Evolutionary conservation across 1,139 yeast genomes (phyloP).

Genomic region (Citeromyces hawaiiensis): DNA sequence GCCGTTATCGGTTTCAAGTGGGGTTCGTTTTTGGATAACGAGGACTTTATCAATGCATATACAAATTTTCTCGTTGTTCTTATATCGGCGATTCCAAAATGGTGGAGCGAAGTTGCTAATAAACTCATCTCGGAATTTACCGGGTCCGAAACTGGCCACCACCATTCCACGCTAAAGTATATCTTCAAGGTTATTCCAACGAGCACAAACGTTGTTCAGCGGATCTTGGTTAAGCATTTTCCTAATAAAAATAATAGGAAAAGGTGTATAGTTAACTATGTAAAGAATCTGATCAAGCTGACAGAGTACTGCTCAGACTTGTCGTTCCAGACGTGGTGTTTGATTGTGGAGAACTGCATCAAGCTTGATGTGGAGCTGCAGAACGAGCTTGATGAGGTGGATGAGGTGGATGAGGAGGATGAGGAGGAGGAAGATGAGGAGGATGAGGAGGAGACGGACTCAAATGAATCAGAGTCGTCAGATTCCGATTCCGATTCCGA

Average conservation of each 20-base stretch:
- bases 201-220: conserved; percentile 52
- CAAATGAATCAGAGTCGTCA: conserved; percentile 20
- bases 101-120: conserved; percentile 73
- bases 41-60: conserved; percentile 29
- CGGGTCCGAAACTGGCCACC: conserved; percentile 26
- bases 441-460: conserved; percentile 33
- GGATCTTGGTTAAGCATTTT: conserved; percentile 39
- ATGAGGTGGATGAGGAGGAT: conserved; percentile 58
- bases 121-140: conserved; percentile 50
- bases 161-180: conserved; percentile 55
- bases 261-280: conserved; percentile 44
- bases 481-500: conserved; percentile 16
- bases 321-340: conserved; percentile 63
- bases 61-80: conserved; percentile 65
- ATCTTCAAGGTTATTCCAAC: conserved; percentile 72
- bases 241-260: conserved; percentile 71
- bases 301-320: conserved; percentile 65
- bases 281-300: conserved; percentile 45
- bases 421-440: no score
- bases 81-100: conserved; percentile 78
- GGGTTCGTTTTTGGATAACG: conserved; percentile 25
- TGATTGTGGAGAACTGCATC: conserved; percentile 67
- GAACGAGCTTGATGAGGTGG: conserved; percentile 75
- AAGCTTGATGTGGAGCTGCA: conserved; percentile 91
- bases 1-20: conserved; percentile 46